Evolutionary conservation across 2,329 filamentous ascomycete species (phyloP), one percentile per base, ranked within the genome.

Genomic region (Fusarium nygamai): DNA sequence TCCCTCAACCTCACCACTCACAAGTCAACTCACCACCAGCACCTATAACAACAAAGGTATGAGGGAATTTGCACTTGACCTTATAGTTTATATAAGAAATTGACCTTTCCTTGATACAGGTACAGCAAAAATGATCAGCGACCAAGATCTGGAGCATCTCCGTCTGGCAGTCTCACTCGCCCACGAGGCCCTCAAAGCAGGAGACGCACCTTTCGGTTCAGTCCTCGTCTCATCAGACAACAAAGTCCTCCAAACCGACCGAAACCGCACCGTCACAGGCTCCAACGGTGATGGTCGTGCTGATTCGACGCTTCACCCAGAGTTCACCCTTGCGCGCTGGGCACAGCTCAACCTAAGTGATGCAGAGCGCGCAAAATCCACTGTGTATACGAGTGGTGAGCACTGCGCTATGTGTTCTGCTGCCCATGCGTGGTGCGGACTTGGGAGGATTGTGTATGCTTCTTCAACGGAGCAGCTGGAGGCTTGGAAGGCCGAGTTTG

Each of bases 381-480:
- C 78, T 5, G 78, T 83, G 6, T 83, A 83, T 59, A 83, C 82
- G 8, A 82, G 82, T 3, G 82, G 82, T 3, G 82, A 83, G 69
- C 82, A 83, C 64, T 83, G 82, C 69, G 69, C 80, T 51, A 83
- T 83, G 82, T 83, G 82, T 47, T 76, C 82, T 8, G 77, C 81
- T 3, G 81, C 81, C 3, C 82, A 83, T 43, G 82, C 79, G 2
- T 82, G 79, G 66, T 79, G 77, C 8, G 82, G 82, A 1, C 70
- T 83, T 22, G 82, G 82, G 3, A 78, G 78, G 38, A 83, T 83
- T 31, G 79, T 83, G 17, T 83, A 81, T 58, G 76, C 76, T 8
- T 74, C 79, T 5, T 83, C 81, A 0, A 76, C 81, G 13, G 63
- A 64, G 22, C 81, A 82, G 61, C 76, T 79, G 20, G 63, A 64